Evolutionary conservation across 139 green algal species (phyloP), one percentile per base, ranked within the genome.

Genomic region (Chlamydomonas incerta): DNA sequence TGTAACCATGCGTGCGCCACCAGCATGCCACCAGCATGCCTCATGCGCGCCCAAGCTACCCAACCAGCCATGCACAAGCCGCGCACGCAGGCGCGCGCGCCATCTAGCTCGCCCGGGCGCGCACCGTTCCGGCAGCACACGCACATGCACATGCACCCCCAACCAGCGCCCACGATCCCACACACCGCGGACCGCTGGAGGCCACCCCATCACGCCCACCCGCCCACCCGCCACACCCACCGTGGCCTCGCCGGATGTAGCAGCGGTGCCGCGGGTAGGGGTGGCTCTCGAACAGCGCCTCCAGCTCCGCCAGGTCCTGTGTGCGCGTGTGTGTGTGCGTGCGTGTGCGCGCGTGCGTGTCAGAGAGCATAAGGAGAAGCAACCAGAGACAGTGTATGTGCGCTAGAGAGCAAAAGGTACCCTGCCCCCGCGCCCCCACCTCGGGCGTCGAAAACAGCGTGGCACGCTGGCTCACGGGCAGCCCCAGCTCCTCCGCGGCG

Each of bases 391-490:
- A 15, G 55, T 24, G 18, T 62, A 4, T 24, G 21, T 62, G 20
- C 55, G 20, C 4, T 6, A 24, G 55, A 2, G n/a, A n/a, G n/a
- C n/a, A n/a, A n/a, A n/a, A n/a, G n/a, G n/a, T n/a, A 50, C 6
- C 41, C 41, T 8, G 41, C 41, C 41, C 41, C 41, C 55, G 17
- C 55, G 21, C 21, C 2, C 55, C 8, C 55, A 62, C 55, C 55
- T 82, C 75, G 4, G 75, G 75, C 11, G 75, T 82, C 35, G 75
- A 82, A 26, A 82, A 82, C 26, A 82, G 75, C 35, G 75, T 82
- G 10, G 46, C 75, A 14, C 28, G 75, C 17, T 62, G 60, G 37
- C 60, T 73, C 34, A 82, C 73, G 75, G 75, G 75, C 35, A 82
- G 35, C 14, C 75, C 58, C 35, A 72, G 75, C 20, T 50, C 41